These are phyloP conservation scores for Plectosphaerella plurivora DNA, from an alignment of 2,329 filamentous ascomycete genomes.

Conservation along the genomic window DNA sequence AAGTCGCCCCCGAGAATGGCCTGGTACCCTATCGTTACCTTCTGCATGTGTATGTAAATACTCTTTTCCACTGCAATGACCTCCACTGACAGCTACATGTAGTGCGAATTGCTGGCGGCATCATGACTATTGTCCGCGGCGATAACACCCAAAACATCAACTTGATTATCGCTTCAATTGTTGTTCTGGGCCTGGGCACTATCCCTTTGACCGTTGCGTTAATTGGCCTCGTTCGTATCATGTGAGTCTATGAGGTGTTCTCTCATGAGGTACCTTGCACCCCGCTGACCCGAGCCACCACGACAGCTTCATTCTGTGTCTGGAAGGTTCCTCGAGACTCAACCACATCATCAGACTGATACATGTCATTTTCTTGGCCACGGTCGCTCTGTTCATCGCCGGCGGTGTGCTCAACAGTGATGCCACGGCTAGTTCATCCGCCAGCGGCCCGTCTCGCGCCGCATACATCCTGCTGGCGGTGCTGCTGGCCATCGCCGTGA, in stretches of 20 bases:
- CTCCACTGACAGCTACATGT: background rate
- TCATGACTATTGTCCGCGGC: conserved; percentile 17
- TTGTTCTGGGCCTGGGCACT: conserved; percentile 22
- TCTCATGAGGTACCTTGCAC: background rate
- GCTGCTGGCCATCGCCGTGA: conserved; percentile 10
- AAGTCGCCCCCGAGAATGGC: conserved; percentile 8
- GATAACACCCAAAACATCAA: conserved; percentile 12
- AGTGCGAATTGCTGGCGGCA: conserved; percentile 22
- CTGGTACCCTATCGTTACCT: conserved; percentile 5
- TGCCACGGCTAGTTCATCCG: background rate
- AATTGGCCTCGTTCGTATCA: conserved; percentile 18
- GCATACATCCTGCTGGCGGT: conserved; percentile 17
- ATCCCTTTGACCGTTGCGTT: conserved; percentile 19
- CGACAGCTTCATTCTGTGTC: conserved; percentile 13
- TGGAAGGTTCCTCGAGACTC: conserved; percentile 9
- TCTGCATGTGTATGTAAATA: conserved; percentile 2
- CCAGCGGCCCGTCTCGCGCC: conserved; percentile 11
- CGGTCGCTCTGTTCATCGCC: conserved; percentile 11
- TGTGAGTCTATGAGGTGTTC: conserved; percentile 12
- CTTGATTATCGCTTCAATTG: conserved; percentile 17
- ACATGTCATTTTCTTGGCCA: conserved; percentile 12
- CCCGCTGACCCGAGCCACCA: background rate
- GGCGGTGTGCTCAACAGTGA: conserved; percentile 15
- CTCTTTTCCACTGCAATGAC: no score
- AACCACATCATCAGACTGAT: conserved; percentile 10